phyloP scores from a whole-genome alignment of 768 basidiomycete genomes.

The Boletus eberwhitei region DNA sequence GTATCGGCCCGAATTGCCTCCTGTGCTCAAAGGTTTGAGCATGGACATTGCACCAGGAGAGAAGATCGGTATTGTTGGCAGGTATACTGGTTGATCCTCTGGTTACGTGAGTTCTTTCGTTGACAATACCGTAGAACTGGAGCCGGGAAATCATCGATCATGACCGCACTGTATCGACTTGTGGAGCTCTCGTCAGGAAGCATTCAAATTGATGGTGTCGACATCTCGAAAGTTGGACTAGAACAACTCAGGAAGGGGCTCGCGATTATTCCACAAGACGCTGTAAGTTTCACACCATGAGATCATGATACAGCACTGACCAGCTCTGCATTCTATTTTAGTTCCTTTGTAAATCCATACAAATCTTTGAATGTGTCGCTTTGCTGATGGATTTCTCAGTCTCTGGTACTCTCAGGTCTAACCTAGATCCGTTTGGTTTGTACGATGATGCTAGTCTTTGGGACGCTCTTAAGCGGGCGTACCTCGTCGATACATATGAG shows the following conservation, averaged over 20 bases:
- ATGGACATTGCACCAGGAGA: conserved; percentile 73
- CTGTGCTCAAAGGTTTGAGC: conserved; percentile 79
- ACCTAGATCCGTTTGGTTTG: conserved; percentile 85
- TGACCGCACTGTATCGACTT: conserved; percentile 83
- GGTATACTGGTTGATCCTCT: conserved; percentile 32
- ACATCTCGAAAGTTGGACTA: conserved; percentile 79
- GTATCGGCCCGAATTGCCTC: conserved; percentile 85
- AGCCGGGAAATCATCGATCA: conserved; percentile 86
- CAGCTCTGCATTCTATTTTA: not conserved
- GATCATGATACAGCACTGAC: not conserved
- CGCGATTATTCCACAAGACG: conserved; percentile 83
- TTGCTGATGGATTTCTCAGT: conserved; percentile 35
- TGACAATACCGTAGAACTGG: conserved; percentile 52
- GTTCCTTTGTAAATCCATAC: conserved; percentile 39
- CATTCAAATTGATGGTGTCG: conserved; percentile 78
- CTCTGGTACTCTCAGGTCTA: conserved; percentile 78
- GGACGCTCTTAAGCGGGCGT: conserved; percentile 84
- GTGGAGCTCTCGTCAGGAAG: conserved; percentile 76
- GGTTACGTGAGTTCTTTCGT: not conserved
- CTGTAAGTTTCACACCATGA: conserved; percentile 12
- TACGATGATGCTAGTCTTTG: conserved; percentile 80
- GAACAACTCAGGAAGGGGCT: conserved; percentile 63
- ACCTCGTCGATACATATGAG: conserved; percentile 62
- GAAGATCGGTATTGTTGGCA: conserved; percentile 89
- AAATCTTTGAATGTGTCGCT: conserved; percentile 1